Base-by-base conservation (phyloP, 2,329 filamentous ascomycete species). In the Phialophora macrospora region DNA sequence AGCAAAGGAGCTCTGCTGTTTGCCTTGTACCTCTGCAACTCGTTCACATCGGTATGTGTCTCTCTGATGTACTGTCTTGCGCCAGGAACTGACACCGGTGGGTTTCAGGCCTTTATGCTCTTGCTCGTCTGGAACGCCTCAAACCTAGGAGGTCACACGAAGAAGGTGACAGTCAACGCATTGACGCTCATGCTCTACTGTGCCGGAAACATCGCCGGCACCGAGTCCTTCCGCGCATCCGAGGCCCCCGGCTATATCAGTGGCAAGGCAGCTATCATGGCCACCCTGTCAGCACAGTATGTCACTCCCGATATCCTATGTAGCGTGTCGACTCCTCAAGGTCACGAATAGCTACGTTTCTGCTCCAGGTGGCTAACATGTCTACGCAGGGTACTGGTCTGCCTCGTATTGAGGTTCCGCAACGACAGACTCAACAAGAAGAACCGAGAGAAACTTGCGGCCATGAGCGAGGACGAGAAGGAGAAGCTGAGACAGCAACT, bases 111-210 rank as follows among this genome's bases (percentile, higher is more conserved):
- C 6, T 73, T 82, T 17, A 81, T 80, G 30, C 73, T 82, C n/a
- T 68, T 82, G n/a, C 78, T 80, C 28, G 77, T 78, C 9, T 81
- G 78, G 79, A 80, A 81, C 11, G 78, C 80, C 28, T 78, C 74
- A 17, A 84, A 84, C 63, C 75, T 80, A 2, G 80, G 79, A 9
- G 81, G 81, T 0, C 80, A 83, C 63, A 81, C 80, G 1, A 84
- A 83, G 74, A 83, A 83, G 66, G 48, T 51, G 20, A 51, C 48
- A 2, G 56, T 59, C 56, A 60, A 60, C 22, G 81, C 80, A 0
- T 67, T 83, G 22, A 73, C 80, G 9, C 74, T 82, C 7, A 75
- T 82, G 55, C 73, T 76, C 2, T 82, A 79, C 70, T 77, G 76
- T 44, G 69, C 78, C 11, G 80, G 78, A 2, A 81, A 81, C 66